A percentile compares a stretch with the other conserved stretches of the same genome.
Conservation (phyloP, 345 rosid genomes). For the Eucalyptus marginata region DNA sequence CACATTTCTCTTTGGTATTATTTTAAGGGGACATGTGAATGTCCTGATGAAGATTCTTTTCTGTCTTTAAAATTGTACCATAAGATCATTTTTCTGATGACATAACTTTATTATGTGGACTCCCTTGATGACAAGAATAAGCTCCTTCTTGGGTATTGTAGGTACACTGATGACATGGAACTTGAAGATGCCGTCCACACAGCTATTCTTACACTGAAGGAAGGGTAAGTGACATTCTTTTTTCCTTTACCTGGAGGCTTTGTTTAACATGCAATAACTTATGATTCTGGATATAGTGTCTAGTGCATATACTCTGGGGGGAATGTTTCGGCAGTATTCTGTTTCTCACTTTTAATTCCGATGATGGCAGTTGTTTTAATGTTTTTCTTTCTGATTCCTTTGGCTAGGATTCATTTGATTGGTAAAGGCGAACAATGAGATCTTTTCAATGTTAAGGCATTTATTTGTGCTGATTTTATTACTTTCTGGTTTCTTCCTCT, state of each 20-base stretch:
- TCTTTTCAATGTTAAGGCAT: background rate
- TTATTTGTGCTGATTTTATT: background rate
- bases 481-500: background rate
- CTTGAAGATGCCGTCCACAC: conserved; percentile 99
- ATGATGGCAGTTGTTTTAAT: background rate
- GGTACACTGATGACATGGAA: conserved; percentile 98
- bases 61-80: background rate
- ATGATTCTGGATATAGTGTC: background rate
- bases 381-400: background rate
- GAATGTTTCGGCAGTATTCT: background rate
- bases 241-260: background rate
- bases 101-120: background rate
- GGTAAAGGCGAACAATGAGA: background rate
- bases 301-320: background rate
- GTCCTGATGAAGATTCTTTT: background rate
- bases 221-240: conserved; percentile 47
- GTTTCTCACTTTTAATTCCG: background rate
- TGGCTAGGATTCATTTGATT: background rate
- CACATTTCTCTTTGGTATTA: background rate
- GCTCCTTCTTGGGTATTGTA: background rate
- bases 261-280: background rate
- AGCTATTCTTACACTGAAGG: conserved; percentile 85
- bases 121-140: background rate
- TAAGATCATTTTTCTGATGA: background rate
- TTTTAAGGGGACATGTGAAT: background rate